These are phyloP conservation scores for Trichomonascaceae sp. DNA, from an alignment of 1,139 yeast genomes.

Conservation along the genomic window DNA sequence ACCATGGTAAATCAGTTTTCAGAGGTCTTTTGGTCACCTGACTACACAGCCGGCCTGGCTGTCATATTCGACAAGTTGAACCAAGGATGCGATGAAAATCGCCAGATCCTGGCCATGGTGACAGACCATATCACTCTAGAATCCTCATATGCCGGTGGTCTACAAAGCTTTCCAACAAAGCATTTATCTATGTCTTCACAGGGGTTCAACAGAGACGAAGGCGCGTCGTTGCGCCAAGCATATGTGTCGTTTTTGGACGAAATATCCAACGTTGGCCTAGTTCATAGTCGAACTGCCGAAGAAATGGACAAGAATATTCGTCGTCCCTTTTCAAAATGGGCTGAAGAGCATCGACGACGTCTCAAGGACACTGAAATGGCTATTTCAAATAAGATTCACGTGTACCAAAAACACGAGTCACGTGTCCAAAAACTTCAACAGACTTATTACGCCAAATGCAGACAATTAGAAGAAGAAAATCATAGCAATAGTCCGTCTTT, in stretches of 20 bases:
- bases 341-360: constrained; percentile 60
- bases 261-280: constrained; percentile 55
- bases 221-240: constrained; percentile 47
- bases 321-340: constrained; percentile 68
- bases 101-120: constrained; percentile 54
- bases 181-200: constrained; percentile 18
- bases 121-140: constrained; percentile 63
- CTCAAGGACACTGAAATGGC: constrained; percentile 52
- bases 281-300: constrained; percentile 57
- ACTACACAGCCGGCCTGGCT: constrained; percentile 52
- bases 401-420: constrained; percentile 41
- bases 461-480: constrained; percentile 46
- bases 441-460: constrained; percentile 65
- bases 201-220: constrained; percentile 38
- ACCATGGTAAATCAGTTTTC: constrained; percentile 11
- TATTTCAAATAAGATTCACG: constrained; percentile 43
- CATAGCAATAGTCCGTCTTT: neutral
- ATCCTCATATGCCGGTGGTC: constrained; percentile 50
- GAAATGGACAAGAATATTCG: constrained; percentile 55
- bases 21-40: constrained; percentile 63
- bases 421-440: constrained; percentile 53
- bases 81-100: constrained; percentile 66
- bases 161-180: constrained; percentile 37
- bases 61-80: constrained; percentile 56
- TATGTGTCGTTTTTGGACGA: constrained; percentile 45